Evolutionary conservation across 768 basidiomycete genomes (phyloP).

Genomic region (Dentipellis sp.): DNA sequence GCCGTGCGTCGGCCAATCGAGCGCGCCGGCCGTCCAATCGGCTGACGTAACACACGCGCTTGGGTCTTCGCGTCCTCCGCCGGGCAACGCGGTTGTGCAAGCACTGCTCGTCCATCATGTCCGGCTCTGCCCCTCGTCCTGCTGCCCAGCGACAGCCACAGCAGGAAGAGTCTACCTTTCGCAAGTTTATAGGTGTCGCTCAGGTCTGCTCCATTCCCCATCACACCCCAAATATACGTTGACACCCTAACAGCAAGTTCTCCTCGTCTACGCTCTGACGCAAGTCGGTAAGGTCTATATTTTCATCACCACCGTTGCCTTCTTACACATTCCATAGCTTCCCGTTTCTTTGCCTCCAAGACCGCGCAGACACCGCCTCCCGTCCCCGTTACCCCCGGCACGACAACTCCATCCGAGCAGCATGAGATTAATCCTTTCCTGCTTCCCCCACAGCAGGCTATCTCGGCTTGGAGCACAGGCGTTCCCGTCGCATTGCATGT

Average conservation of each 20-base stretch:
- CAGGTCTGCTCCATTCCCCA: conserved; percentile 28
- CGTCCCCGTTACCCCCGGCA: conserved; percentile 16
- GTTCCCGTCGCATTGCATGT: conserved; percentile 63
- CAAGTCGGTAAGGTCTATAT: conserved; percentile 44
- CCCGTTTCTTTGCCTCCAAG: conserved; percentile 32
- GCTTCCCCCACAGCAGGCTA: conserved; percentile 45
- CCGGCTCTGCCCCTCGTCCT: neutral
- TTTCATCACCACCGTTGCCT: neutral
- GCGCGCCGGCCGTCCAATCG: no score
- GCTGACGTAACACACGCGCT: no score
- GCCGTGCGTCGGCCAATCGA: no score
- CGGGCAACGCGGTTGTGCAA: no score
- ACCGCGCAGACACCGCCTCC: conserved; percentile 25
- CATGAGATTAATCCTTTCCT: conserved; percentile 33
- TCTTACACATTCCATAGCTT: conserved; percentile 25
- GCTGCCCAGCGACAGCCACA: conserved; percentile 11
- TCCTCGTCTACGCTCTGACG: conserved; percentile 55
- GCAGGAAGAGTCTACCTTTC: conserved; percentile 26
- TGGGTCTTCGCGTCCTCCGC: no score
- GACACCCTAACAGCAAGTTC: conserved; percentile 44
- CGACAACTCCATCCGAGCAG: neutral
- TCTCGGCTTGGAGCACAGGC: conserved; percentile 52
- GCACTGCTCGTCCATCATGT: no score
- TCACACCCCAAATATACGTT: neutral
- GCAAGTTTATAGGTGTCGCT: conserved; percentile 27